A percentile compares a stretch with the other conserved stretches of the same genome.
phyloP scores from a whole-genome alignment of 768 basidiomycete genomes.

The Phanerodontia chrysosporium region DNA sequence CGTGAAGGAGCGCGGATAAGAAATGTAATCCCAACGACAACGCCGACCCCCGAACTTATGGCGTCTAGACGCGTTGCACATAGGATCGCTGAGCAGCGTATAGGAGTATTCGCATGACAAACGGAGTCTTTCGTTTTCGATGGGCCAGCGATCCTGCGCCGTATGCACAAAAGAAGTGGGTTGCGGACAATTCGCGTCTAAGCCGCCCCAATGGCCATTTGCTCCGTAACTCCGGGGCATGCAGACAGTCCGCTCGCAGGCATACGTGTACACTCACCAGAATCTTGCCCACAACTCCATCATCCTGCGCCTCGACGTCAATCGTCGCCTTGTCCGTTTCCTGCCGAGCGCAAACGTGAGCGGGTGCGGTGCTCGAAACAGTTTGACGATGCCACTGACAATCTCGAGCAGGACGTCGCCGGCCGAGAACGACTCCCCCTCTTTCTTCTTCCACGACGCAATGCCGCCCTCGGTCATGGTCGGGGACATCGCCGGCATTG shows the following conservation, averaged over 20 bases:
- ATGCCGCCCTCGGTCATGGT: slow-evolving; percentile 97
- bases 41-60: no score
- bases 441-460: slow-evolving; percentile 83
- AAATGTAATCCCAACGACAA: no score
- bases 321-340: slow-evolving; percentile 96
- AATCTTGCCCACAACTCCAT: slow-evolving; percentile 92
- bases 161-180: neutral
- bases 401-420: slow-evolving; percentile 91
- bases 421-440: slow-evolving; percentile 72
- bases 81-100: no score
- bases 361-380: no score
- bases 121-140: no score
- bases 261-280: slow-evolving; percentile 51
- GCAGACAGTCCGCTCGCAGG: neutral
- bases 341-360: slow-evolving; percentile 33
- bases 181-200: neutral
- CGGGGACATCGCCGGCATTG: slow-evolving; percentile 97
- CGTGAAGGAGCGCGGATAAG: no score
- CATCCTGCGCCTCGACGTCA: slow-evolving; percentile 98
- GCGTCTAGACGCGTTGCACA: no score
- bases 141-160: neutral
- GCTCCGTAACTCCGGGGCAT: neutral
- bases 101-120: no score
- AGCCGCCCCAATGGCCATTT: neutral
- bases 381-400: slow-evolving; percentile 46